Percentiles rank a stretch among this genome's conserved stretches.
Evolutionary conservation across 2,329 filamentous ascomycete genomes (phyloP).

Genomic region (Coniella vitis): DNA sequence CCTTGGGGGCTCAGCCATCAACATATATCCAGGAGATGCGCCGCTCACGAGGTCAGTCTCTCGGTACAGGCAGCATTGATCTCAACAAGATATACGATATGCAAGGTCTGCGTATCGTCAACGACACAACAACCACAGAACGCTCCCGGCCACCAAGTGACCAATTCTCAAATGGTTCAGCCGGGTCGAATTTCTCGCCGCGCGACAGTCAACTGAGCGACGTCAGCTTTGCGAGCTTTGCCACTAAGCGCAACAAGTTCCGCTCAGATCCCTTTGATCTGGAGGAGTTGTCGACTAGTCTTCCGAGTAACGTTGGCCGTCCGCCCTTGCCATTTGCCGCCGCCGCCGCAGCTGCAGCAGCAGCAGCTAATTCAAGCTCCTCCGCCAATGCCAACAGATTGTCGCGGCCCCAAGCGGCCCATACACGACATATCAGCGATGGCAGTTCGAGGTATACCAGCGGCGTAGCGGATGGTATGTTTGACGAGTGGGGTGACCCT

Average conservation of each 20-base stretch:
- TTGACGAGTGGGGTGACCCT: conserved; percentile 43
- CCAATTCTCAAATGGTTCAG: not conserved
- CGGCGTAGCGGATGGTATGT: conserved; percentile 34
- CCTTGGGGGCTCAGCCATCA: conserved; percentile 22
- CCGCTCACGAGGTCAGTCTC: conserved; percentile 42
- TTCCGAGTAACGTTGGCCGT: conserved; percentile 21
- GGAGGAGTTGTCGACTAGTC: conserved; percentile 42
- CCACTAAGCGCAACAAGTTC: conserved; percentile 46
- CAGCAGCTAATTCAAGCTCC: conserved; percentile 6
- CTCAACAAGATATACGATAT: conserved; percentile 17
- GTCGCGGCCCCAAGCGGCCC: conserved; percentile 24
- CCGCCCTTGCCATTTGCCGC: conserved; percentile 25
- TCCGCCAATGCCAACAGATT: conserved; percentile 14
- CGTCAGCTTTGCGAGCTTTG: conserved; percentile 38
- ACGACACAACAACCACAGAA: conserved; percentile 4
- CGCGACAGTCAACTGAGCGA: conserved; percentile 34
- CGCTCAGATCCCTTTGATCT: conserved; percentile 60
- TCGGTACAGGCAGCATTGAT: conserved; percentile 25
- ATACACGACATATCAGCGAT: conserved; percentile 32
- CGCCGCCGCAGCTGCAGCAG: conserved; percentile 22
- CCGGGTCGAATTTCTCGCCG: conserved; percentile 19
- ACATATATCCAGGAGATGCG: conserved; percentile 42
- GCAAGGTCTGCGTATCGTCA: conserved; percentile 3
- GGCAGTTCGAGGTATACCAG: conserved; percentile 41
- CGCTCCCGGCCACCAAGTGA: conserved; percentile 9